Conservation (phyloP, 805 yeast genomes). For the Metschnikowia corniflorae region DNA sequence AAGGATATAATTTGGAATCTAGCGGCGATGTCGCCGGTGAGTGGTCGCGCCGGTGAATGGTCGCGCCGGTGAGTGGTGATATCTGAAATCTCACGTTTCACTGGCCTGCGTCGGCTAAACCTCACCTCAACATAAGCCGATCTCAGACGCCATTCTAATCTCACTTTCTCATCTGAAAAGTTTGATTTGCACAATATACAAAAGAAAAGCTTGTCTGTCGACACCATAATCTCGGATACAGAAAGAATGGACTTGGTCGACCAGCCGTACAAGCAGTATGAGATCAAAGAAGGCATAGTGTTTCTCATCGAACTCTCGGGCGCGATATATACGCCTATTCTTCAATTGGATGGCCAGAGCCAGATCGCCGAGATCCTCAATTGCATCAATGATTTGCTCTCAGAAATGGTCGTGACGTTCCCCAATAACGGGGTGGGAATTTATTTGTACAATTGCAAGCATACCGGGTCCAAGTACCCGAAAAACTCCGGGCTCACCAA, state of each 20-base stretch:
- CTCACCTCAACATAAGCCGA: too few relatives aligned
- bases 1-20: too few relatives aligned
- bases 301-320: constrained; percentile 61
- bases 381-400: constrained; percentile 58
- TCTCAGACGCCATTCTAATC: too few relatives aligned
- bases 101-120: too few relatives aligned
- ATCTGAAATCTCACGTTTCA: too few relatives aligned
- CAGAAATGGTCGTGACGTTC: constrained; percentile 58
- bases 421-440: constrained; percentile 77
- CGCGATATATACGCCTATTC: constrained; percentile 36
- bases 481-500: constrained; percentile 42
- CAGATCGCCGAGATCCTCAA: constrained; percentile 52
- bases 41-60: too few relatives aligned
- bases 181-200: too few relatives aligned
- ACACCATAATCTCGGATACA: too few relatives aligned
- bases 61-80: too few relatives aligned
- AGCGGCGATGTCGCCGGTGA: too few relatives aligned
- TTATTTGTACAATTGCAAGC: constrained; percentile 51
- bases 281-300: constrained; percentile 59
- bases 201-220: too few relatives aligned
- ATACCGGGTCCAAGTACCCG: constrained; percentile 23
- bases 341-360: constrained; percentile 35
- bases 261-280: constrained; percentile 34
- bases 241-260: constrained; percentile 6
- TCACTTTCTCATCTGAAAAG: too few relatives aligned